Conservation (phyloP, 441 rosid genomes). For the Manihot esculenta region DNA sequence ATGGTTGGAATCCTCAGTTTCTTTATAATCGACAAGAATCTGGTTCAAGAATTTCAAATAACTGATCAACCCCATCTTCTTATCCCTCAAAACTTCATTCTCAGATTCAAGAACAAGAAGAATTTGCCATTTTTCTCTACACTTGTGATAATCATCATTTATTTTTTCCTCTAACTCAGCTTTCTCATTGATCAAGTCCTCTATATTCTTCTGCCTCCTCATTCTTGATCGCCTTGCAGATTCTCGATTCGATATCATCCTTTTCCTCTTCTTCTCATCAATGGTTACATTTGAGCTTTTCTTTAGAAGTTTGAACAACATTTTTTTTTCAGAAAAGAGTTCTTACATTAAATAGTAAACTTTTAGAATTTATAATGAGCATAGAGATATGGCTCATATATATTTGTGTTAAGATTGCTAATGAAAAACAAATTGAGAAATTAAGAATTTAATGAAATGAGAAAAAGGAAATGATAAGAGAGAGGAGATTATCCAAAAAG, state of each 20-base stretch:
- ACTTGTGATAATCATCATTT: constrained; percentile 27
- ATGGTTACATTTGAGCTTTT: background rate
- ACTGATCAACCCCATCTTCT: constrained; percentile 36
- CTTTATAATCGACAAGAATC: constrained; percentile 9
- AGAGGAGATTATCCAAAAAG: no score
- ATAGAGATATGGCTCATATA: no score
- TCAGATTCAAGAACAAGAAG: constrained; percentile 33
- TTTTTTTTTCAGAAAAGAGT: no score
- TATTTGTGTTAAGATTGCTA: no score
- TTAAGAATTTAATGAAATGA: no score
- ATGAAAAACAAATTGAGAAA: no score
- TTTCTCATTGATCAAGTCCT: constrained; percentile 50
- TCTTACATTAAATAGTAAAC: no score
- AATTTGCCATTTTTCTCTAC: constrained; percentile 17
- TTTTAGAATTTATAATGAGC: no score
- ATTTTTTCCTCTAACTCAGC: constrained; percentile 41
- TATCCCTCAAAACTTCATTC: constrained; percentile 36
- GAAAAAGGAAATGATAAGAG: no score
- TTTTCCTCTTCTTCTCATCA: constrained; percentile 60
- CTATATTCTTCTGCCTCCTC: constrained; percentile 51
- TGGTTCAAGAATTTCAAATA: constrained; percentile 33
- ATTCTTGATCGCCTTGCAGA: constrained; percentile 72
- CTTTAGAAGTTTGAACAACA: no score
- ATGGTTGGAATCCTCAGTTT: constrained; percentile 13
- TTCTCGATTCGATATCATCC: constrained; percentile 68